Base-by-base conservation (phyloP, 495 filamentous ascomycete genomes). In the Lasiosphaeria hispida region DNA sequence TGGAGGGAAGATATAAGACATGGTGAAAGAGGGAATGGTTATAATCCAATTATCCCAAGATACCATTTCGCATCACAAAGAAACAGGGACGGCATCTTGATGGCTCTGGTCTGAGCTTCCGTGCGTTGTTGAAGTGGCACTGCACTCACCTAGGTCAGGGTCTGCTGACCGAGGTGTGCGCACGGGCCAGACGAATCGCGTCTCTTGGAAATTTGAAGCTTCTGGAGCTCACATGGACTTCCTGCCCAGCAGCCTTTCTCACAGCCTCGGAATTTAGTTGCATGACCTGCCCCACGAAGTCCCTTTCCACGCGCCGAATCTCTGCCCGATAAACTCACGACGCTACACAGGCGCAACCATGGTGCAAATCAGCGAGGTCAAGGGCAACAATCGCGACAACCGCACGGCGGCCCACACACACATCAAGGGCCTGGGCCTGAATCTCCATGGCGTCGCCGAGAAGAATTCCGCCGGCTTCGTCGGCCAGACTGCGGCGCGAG, bases 291-390 rank as follows among this genome's bases (percentile, higher is more conserved):
- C 39, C 18, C 38, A 40, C 53, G 39, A 34, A 37, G 37, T 23
- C 44, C 10, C 10, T 55, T 18, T 14, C 40, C 43, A 55, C 36
- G 18, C 41, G 35, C 53, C 53, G 43, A 60, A 23, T 17, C 42
- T 18, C 23, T 37, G 13, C 3, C 14, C 56, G 15, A 37, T 42
- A 37, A 37, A 42, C 40, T 23, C 45, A 40, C 47, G 10, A 7
- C 35, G 60, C 23, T 19, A 41, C 35, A 43, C 43, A 43, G 34
- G 2, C 8, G 44, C 55, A 37, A 65, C 44, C 17, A 96, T 96
- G 90, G 92, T 96, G 55, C 89, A 91, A 69, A 95, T 97, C 78
- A 92, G 87, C 74, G 93, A 97, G 80, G 91, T 96, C 65, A 95
- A 96, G 78, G 88, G 88, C 78, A 92, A 90, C 77, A 87, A 87